These are phyloP conservation scores for Platismatia glauca DNA, from an alignment of 495 filamentous ascomycete genomes.

Conservation along the genomic window DNA sequence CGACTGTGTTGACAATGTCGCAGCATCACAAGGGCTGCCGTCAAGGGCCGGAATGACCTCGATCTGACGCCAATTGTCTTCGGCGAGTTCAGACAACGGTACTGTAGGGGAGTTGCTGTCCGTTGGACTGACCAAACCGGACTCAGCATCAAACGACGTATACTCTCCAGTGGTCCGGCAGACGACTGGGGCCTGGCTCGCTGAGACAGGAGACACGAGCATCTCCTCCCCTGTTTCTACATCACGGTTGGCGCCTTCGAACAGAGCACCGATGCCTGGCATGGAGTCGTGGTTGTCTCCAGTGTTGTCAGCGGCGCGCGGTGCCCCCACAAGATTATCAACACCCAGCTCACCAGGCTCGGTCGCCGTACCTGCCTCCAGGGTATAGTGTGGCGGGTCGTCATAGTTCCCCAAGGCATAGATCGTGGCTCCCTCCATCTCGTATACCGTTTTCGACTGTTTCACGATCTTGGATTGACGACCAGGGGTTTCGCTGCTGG, in stretches of 20 bases:
- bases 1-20: not conserved
- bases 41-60: not conserved
- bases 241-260: not conserved
- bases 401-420: not conserved
- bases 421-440: not conserved
- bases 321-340: not conserved
- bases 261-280: not conserved
- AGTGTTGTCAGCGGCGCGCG: too few relatives aligned
- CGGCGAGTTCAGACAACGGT: not conserved
- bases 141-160: not conserved
- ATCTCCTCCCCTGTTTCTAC: not conserved
- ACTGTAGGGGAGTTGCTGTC: not conserved
- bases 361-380: not conserved
- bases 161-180: not conserved
- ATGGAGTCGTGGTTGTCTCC: not conserved
- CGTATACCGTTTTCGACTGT: not conserved
- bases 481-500: not conserved
- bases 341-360: not conserved
- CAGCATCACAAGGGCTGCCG: not conserved
- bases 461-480: not conserved
- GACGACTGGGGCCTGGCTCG: not conserved
- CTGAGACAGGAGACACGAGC: constrained; percentile 2
- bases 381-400: not conserved
- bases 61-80: not conserved
- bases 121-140: not conserved